Conservation (phyloP, 768 basidiomycete species). For the Collybia mongolica region DNA sequence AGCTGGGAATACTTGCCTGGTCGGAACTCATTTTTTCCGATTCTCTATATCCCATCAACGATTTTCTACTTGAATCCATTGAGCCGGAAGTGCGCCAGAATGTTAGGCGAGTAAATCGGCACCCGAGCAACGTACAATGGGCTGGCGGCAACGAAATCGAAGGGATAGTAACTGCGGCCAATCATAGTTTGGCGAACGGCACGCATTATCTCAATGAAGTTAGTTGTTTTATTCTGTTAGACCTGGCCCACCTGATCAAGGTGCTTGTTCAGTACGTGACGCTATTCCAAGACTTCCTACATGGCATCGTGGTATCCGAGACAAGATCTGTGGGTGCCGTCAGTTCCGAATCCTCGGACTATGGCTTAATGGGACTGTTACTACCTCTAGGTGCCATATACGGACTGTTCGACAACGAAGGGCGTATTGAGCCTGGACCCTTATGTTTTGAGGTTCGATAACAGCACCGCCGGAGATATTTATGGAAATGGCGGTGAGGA, state of each 20-base stretch:
- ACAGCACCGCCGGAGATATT: slow-evolving; percentile 49
- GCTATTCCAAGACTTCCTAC: slow-evolving; percentile 52
- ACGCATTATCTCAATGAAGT: slow-evolving; percentile 51
- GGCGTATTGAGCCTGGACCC: slow-evolving; percentile 57
- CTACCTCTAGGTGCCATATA: slow-evolving; percentile 46
- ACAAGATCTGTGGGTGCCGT: slow-evolving; percentile 41
- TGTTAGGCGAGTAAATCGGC: slow-evolving; percentile 52
- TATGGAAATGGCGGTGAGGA: slow-evolving; percentile 52
- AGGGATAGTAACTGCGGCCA: slow-evolving; percentile 42
- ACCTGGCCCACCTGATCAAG: not conserved
- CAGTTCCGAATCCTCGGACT: not conserved
- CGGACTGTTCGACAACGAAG: slow-evolving; percentile 57
- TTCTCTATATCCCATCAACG: slow-evolving; percentile 52
- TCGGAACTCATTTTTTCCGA: slow-evolving; percentile 63
- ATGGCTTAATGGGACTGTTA: not conserved
- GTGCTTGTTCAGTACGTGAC: slow-evolving; percentile 37
- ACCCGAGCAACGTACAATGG: slow-evolving; percentile 60
- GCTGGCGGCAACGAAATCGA: slow-evolving; percentile 64
- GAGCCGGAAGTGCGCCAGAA: slow-evolving; percentile 59
- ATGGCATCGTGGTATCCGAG: slow-evolving; percentile 45
- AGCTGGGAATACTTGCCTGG: slow-evolving; percentile 61
- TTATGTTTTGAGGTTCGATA: slow-evolving; percentile 47
- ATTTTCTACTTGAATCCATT: slow-evolving; percentile 49
- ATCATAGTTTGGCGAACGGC: slow-evolving; percentile 35
- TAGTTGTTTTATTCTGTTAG: slow-evolving; percentile 2